Conservation (phyloP, 116 monocot species). For the Cymodocea nodosa region DNA sequence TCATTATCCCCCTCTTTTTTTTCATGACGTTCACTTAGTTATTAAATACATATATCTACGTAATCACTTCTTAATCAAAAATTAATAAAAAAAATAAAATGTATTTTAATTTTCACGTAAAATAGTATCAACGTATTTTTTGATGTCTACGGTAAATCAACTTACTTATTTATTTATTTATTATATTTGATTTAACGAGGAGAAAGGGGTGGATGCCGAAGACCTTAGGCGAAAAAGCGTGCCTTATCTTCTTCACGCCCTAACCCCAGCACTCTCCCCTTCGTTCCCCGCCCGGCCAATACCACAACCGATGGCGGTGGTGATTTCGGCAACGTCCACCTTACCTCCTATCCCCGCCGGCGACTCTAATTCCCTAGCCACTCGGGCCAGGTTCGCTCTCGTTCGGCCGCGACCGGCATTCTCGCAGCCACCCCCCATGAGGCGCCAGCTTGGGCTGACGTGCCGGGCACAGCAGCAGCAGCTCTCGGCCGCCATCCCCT, state of each 20-base stretch:
- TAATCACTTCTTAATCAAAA: too few relatives aligned
- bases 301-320: background rate
- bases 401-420: background rate
- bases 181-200: too few relatives aligned
- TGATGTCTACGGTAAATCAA: too few relatives aligned
- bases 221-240: too few relatives aligned
- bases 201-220: too few relatives aligned
- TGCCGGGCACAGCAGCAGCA: conserved; percentile 20
- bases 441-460: background rate
- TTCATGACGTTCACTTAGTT: too few relatives aligned
- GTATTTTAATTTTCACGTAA: too few relatives aligned
- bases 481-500: conserved; percentile 18
- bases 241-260: background rate
- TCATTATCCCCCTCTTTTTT: too few relatives aligned
- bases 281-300: background rate
- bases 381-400: background rate
- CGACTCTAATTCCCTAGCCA: background rate
- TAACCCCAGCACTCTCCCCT: background rate
- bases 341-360: background rate
- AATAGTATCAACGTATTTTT: too few relatives aligned
- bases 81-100: too few relatives aligned
- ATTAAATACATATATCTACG: too few relatives aligned
- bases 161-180: too few relatives aligned
- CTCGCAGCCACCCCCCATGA: background rate
- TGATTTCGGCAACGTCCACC: conserved; percentile 2